Base-by-base conservation (phyloP, 352 stramenopile species). In the Globisporangium solare region DNA sequence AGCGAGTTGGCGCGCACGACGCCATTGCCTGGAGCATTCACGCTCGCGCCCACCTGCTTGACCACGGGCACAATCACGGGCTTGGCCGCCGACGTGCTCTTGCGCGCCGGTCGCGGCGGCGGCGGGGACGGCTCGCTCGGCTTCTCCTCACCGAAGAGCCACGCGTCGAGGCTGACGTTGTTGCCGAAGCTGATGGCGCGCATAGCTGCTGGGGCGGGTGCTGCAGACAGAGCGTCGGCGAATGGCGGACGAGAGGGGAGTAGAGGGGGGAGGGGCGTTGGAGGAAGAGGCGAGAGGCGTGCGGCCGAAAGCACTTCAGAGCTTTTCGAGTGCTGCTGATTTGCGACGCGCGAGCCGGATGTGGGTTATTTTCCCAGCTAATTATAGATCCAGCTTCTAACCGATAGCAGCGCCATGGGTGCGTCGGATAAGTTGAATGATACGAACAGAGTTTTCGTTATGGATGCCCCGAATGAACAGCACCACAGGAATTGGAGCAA, bases 121-220 rank as follows among this genome's bases (percentile, higher is more conserved):
- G 31, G n/a, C 17, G 27, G 8, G 52, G 37, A 54, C 41, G 11
- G 37, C 43, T 22, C 48, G 46, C 58, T 58, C 4, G 49, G 24
- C 51, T 78, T 79, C 55, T 92, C 79, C 43, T 92, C 83, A 31
- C 83, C 79, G 43, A 90, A 89, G 71, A 92, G 83, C 83, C 79
- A 92, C 59, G 79, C 77, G 51, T 92, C 83, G 21, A 92, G 78
- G 46, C 66, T 87, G 54, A 88, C 72, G 70, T 78, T 82, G 35
- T 31, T 60, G 22, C 42, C 39, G 49, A 63, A 64, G 51, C 67
- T 54, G 61, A 83, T 85, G 46, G 63, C 68, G 52, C 73, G 74
- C 71, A 88, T 51, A 24, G 20, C n/a, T 55, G 40, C 20, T 43
- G 20, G 12, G 10, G 10, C 10, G 37, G 6, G 6, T 17, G 12